phyloP scores from a whole-genome alignment of 1,139 yeast species.

The Candida tetrigidarum region DNA sequence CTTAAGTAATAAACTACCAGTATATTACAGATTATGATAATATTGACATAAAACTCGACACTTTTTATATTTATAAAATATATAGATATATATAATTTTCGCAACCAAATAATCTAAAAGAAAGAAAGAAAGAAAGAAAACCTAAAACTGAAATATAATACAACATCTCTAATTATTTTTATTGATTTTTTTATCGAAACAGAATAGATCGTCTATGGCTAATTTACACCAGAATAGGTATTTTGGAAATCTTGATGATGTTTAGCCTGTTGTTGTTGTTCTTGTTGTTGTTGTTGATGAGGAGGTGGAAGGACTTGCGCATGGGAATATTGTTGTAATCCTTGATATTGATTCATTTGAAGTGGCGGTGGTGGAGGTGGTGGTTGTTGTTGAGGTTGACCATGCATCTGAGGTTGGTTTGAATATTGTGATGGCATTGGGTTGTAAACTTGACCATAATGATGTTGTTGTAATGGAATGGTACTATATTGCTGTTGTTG shows the following conservation, averaged over 20 bases:
- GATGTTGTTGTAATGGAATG: conserved; percentile 2
- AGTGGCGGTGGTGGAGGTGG: conserved; percentile 10
- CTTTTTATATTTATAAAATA: no score
- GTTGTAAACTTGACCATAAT: not conserved
- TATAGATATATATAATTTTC: no score
- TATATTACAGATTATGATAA: no score
- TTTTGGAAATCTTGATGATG: conserved; percentile 5
- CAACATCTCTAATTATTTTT: not conserved
- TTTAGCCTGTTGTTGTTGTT: conserved; percentile 4
- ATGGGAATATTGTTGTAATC: conserved; percentile 9
- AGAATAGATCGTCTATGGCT: not conserved
- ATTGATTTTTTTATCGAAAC: no score
- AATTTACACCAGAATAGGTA: not conserved
- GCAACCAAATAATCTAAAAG: not conserved
- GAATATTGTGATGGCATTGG: conserved; percentile 4
- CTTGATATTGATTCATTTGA: conserved; percentile 16
- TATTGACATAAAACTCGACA: no score
- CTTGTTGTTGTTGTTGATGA: conserved; percentile 11
- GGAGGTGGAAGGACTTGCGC: conserved; percentile 11
- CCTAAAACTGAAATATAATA: not conserved
- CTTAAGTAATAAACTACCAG: no score
- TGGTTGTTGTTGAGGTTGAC: conserved; percentile 9
- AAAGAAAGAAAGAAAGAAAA: not conserved
- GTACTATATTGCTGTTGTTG: conserved; percentile 7
- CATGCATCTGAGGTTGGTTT: conserved; percentile 2